Base-by-base conservation (phyloP, 2,329 filamentous ascomycete species). In the Dryadomyces sulphureus region DNA sequence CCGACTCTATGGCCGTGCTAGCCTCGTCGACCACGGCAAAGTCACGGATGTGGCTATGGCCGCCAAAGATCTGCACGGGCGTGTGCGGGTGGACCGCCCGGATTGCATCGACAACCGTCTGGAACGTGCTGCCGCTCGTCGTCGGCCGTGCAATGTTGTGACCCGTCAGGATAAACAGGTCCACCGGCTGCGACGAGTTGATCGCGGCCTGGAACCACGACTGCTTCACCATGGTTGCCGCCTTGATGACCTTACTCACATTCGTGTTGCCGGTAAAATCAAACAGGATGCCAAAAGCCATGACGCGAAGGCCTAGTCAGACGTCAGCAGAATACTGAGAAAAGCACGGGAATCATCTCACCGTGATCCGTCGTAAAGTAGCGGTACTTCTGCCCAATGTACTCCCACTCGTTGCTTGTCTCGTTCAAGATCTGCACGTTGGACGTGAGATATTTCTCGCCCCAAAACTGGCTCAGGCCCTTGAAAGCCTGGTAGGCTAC, bases 61-160 rank as follows among this genome's bases (percentile, higher is more conserved):
- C 78, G 19, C 77, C 79, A 52, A 84, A 78, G 45, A 76, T 69
- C 57, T 81, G 77, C 41, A 83, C 72, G 0, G 79, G 79, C 2
- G 70, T 73, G 14, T 69, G 61, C 1, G 75, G 72, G 45, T 71
- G 70, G 17, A 68, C 60, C 11, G 65, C 64, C 16, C 79, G 71
- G 52, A 84, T 81, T 25, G 74, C 70, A 38, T 72, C 64, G 53
- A 73, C 72, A 14, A 83, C 61, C 5, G 55, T 50, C 49, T 59
- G 58, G 38, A 68, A 62, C 1, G 65, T 71, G 54, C 65, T 70
- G 19, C 60, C 64, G 6, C 57, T 60, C 12, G 63, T 62, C 6
- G 62, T 63, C 7, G 64, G 57, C 3, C 71, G 65, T 7, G 72
- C 68, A 16, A 75, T 74, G 53, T 79, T 81, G 58, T 84, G 79